Conservation (phyloP, 352 stramenopile species). For the Hyaloperonospora brassicae region DNA sequence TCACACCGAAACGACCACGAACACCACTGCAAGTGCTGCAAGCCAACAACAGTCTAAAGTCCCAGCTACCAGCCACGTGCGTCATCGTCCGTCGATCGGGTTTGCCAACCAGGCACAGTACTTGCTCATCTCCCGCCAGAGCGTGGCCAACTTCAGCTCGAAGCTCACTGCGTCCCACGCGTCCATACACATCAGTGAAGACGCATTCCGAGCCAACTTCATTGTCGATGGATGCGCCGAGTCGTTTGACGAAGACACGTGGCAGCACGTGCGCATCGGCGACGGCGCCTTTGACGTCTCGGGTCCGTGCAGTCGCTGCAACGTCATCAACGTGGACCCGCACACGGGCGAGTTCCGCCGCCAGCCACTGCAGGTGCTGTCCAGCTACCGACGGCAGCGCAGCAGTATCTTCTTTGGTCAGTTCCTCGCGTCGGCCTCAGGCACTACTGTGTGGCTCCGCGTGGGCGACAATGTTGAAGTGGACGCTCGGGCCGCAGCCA, state of each 20-base stretch:
- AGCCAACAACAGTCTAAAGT: conserved; percentile 3
- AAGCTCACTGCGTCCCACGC: conserved; percentile 25
- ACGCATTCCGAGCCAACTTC: conserved; percentile 68
- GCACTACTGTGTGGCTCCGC: conserved; percentile 31
- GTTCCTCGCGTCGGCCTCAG: conserved; percentile 39
- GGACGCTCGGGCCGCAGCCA: not conserved
- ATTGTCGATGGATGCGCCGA: conserved; percentile 53
- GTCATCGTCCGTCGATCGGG: conserved; percentile 36
- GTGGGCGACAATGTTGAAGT: conserved; percentile 25
- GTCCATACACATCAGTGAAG: conserved; percentile 38
- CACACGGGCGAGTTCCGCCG: conserved; percentile 44
- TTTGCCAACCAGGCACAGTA: conserved; percentile 74
- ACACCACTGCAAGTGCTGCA: not conserved
- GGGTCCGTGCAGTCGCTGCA: conserved; percentile 67
- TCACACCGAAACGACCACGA: conserved; percentile 5
- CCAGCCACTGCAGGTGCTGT: conserved; percentile 62
- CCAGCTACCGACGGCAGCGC: conserved; percentile 59
- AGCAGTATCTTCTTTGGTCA: conserved; percentile 81
- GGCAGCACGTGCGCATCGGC: conserved; percentile 40
- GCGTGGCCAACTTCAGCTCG: conserved; percentile 44
- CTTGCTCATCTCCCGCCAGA: conserved; percentile 51
- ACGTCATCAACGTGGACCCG: conserved; percentile 80
- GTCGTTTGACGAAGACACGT: conserved; percentile 72
- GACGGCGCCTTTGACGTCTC: conserved; percentile 42
- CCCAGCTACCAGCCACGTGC: not conserved